phyloP scores from a whole-genome alignment of 2,329 filamentous ascomycete genomes.

The Hypoxylon sp. region DNA sequence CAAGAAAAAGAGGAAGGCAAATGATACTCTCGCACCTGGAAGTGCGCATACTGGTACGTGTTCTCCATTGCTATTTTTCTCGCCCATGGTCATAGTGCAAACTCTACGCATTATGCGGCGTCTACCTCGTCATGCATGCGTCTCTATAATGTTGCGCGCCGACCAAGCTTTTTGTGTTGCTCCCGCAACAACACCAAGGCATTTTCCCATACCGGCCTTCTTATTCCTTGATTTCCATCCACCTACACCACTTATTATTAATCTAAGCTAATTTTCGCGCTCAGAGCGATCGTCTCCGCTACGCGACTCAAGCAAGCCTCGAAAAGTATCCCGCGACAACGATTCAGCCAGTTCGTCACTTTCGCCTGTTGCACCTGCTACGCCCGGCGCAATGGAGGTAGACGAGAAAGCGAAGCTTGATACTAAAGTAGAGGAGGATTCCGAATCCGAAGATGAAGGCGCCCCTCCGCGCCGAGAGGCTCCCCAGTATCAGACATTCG shows the following conservation, averaged over 20 bases:
- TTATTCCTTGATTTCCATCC: neutral
- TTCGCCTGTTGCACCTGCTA: constrained; percentile 67
- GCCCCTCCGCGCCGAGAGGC: constrained; percentile 73
- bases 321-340: constrained; percentile 66
- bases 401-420: constrained; percentile 66
- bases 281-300: constrained; percentile 69
- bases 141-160: neutral
- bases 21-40: constrained; percentile 70
- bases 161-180: neutral
- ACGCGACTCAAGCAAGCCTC: constrained; percentile 65
- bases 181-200: neutral
- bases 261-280: constrained; percentile 40
- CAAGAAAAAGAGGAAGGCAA: constrained; percentile 84
- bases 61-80: neutral
- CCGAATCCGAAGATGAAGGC: constrained; percentile 71
- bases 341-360: constrained; percentile 73
- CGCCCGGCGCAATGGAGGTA: constrained; percentile 71
- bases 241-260: constrained; percentile 3
- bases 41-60: constrained; percentile 60
- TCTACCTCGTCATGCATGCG: neutral
- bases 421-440: constrained; percentile 63
- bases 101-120: neutral
- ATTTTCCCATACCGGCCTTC: neutral
- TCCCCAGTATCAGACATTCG: constrained; percentile 89
- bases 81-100: neutral